Base-by-base conservation (phyloP, 2,329 filamentous ascomycete species). In the Xylaria sp. region DNA sequence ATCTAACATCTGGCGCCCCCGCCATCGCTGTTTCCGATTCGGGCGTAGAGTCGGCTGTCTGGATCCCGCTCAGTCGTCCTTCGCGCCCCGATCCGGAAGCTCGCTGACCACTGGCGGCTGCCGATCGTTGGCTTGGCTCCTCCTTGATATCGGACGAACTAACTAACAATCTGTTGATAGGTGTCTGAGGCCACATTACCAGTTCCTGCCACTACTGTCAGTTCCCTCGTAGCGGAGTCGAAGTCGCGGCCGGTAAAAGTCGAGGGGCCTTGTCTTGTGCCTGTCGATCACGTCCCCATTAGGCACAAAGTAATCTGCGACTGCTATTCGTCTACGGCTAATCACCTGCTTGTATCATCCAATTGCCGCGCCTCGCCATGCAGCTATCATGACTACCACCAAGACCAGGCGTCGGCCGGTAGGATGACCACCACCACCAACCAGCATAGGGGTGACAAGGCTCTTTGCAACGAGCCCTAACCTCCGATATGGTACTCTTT, bases 301-400 rank as follows among this genome's bases (percentile, higher is more conserved):
- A 12, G 45, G 55, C 8, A 12, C 28, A 31, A 23, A 28, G 28
- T 54, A 43, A 62, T 64, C 57, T 64, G n/a, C 37, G 53, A 50
- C 49, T 61, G 28, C 53, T 43, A 63, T 59, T 55, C 56, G 60
- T 15, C 46, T 63, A 38, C 46, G 28, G 54, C 54, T 45, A 57
- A 66, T 71, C 70, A 72, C 68, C 69, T 71, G 70, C 68, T 68
- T 49, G 43, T 68, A 68, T 56, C 61, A 66, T 67, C 54, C 59
- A 64, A 55, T 64, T 57, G 54, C 51, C 55, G 58, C 15, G 19
- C 52, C 52, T 51, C 51, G 45, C n/a, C 43, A 55, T 63, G 63
- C 28, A 58, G 50, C 57, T 65, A 63, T 63, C 57, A 50, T 64
- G 61, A 62, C 59, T 60, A 19, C 56, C 55, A 50, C 58, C 52